A percentile compares a stretch with the other conserved stretches of the same genome.
Evolutionary conservation across 495 filamentous ascomycete genomes (phyloP).

Genomic region (Podospora didyma): DNA sequence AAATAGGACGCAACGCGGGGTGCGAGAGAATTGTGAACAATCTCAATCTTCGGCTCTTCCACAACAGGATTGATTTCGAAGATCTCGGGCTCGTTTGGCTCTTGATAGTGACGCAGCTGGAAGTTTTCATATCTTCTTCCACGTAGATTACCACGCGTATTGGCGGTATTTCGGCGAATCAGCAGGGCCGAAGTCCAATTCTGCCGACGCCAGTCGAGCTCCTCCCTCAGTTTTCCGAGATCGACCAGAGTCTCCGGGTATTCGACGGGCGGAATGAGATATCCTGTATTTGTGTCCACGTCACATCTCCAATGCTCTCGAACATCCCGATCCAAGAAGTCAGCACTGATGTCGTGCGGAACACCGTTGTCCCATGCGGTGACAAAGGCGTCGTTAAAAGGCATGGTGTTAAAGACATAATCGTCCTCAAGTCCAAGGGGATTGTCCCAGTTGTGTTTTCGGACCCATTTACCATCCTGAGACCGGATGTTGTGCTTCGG

Average conservation of each 20-base stretch:
- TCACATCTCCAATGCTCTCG: slow-evolving; percentile 24
- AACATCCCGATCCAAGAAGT: slow-evolving; percentile 10
- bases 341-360: slow-evolving; percentile 6
- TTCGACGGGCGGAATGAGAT: slow-evolving; percentile 20
- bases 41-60: not conserved
- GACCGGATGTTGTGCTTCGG: slow-evolving; percentile 4
- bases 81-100: not conserved
- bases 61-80: not conserved
- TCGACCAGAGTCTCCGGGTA: slow-evolving; percentile 19
- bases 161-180: not conserved
- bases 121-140: not conserved
- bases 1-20: slow-evolving; percentile 28
- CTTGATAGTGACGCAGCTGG: not conserved
- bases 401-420: not conserved
- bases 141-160: not conserved
- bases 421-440: slow-evolving; percentile 3
- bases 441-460: slow-evolving; percentile 8
- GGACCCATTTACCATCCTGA: not conserved
- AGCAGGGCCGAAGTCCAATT: slow-evolving; percentile 16
- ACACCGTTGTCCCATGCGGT: slow-evolving; percentile 5
- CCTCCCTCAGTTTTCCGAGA: not conserved
- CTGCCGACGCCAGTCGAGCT: slow-evolving; percentile 14
- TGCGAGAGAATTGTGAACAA: slow-evolving; percentile 9
- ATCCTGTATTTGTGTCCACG: slow-evolving; percentile 28
- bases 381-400: slow-evolving; percentile 8